Base-by-base conservation (phyloP, 768 basidiomycete genomes). In the Tremella yokohamensis region DNA sequence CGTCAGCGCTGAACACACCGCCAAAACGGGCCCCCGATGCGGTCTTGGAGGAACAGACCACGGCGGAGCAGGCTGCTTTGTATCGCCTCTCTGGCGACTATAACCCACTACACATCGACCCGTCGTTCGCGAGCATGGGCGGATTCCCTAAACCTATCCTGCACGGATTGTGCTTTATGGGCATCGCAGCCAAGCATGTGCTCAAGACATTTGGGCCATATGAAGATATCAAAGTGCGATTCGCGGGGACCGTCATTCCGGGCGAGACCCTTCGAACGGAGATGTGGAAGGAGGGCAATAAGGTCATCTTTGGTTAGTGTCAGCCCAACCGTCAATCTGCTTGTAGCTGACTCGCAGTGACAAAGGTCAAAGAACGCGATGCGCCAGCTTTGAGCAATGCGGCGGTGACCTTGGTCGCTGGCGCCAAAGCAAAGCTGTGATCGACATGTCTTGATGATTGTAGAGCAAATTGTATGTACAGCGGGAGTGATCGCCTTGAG, bases 251-350 rank as follows among this genome's bases (percentile, higher is more conserved):
- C 1, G 90, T 98, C 20, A 93, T 87, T 73, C 96, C 94, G 1
- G 94, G 93, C 0, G 92, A 98, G 78, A 98, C 94, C 1, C 82
- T 98, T 52, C 80, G 91, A 13, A 99, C 94, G 0, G 85, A 90
- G 74, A 97, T 98, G 94, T 99, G 96, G 96, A 96, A 92, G 75
- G 91, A 96, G 67, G 89, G 87, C 1, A 77, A 82, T 60, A 96
- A 85, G 78, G 86, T 98, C 54, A 85, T 97, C 50, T 99, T 99
- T 76, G 80, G 91, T 96, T 66, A 74, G 90, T 82, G 1, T 34
- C 6, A n/a, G 12, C 12, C 0, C 25, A n/a, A 8, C 13, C 15
- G 11, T 22, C 6, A 15, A 4, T 16, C 42, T 6, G 4, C 42
- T 18, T 19, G 3, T n/a, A 24, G 55, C 60, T 68, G 50, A 68